A percentile compares a stretch with the other conserved stretches of the same genome.
Evolutionary conservation across 2,329 filamentous ascomycete species (phyloP).

Genomic region (Onygenales sp.): DNA sequence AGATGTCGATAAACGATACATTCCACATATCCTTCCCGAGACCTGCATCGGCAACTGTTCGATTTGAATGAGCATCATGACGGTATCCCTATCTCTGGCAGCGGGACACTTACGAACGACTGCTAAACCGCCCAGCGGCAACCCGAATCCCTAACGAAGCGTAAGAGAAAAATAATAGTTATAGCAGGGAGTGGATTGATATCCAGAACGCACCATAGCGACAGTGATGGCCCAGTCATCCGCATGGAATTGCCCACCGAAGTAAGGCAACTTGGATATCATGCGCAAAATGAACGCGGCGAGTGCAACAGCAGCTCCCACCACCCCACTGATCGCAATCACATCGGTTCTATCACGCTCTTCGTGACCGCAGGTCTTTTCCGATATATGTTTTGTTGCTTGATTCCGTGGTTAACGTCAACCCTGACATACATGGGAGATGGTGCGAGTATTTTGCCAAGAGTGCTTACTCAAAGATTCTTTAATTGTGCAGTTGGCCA

Average conservation of each 20-base stretch:
- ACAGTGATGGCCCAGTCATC: conserved; percentile 1
- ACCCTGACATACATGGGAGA: background rate
- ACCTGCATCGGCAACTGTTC: background rate
- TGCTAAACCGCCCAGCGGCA: background rate
- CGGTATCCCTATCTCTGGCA: background rate
- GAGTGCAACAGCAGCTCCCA: background rate
- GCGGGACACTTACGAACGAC: background rate
- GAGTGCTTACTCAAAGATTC: background rate
- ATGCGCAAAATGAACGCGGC: background rate
- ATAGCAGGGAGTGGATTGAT: background rate
- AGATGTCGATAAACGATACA: background rate
- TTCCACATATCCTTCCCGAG: conserved; percentile 1
- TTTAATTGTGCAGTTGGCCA: background rate
- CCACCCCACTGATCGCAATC: background rate
- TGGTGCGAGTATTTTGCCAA: too few relatives aligned
- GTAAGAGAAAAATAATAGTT: background rate
- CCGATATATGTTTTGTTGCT: background rate
- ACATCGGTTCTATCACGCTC: background rate
- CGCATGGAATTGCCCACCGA: background rate
- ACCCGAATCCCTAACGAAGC: background rate
- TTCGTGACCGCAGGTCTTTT: background rate
- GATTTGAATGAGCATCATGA: background rate
- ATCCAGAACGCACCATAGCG: background rate
- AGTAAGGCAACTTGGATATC: background rate
- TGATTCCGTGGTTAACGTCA: background rate